These are phyloP conservation scores for Phytophthora uliginosa DNA, from an alignment of 352 stramenopile species.

Conservation along the genomic window DNA sequence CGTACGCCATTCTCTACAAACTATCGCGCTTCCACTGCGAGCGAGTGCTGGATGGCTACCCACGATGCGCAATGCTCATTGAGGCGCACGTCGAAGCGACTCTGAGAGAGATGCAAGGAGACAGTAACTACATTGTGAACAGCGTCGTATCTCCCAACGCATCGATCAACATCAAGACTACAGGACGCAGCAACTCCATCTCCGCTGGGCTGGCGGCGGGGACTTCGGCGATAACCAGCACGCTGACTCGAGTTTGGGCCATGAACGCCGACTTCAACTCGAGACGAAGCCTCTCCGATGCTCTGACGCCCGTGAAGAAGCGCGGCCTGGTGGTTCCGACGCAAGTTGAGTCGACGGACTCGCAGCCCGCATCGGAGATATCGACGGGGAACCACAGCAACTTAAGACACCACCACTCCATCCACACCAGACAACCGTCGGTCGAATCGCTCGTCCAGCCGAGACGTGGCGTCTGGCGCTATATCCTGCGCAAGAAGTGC, in stretches of 20 bases:
- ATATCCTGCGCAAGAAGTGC: conserved; percentile 21
- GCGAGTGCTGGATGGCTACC: conserved; percentile 64
- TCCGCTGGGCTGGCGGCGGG: conserved; percentile 28
- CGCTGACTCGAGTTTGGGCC: conserved; percentile 22
- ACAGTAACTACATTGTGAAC: conserved; percentile 30
- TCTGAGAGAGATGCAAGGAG: conserved; percentile 11
- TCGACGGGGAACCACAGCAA: conserved; percentile 16
- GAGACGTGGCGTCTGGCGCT: conserved; percentile 9
- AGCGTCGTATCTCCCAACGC: conserved; percentile 4
- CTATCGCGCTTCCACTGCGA: conserved; percentile 74
- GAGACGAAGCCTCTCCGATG: conserved; percentile 12
- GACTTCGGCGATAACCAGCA: conserved; percentile 32
- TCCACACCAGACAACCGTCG: not conserved
- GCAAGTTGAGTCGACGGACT: conserved; percentile 16
- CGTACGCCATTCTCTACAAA: conserved; percentile 79
- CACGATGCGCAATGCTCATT: conserved; percentile 47
- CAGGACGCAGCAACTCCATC: conserved; percentile 15
- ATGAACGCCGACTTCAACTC: conserved; percentile 24
- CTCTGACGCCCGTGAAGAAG: conserved; percentile 1
- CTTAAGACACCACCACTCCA: conserved; percentile 2
- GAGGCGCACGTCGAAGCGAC: conserved; percentile 29
- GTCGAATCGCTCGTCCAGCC: conserved; percentile 8
- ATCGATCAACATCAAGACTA: conserved; percentile 3
- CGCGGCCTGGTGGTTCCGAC: conserved; percentile 28
- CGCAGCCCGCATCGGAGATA: conserved; percentile 5